Percentiles rank a stretch among this genome's conserved stretches.
Conservation (phyloP, 2,329 filamentous ascomycete genomes). For the Alternaria rosae region DNA sequence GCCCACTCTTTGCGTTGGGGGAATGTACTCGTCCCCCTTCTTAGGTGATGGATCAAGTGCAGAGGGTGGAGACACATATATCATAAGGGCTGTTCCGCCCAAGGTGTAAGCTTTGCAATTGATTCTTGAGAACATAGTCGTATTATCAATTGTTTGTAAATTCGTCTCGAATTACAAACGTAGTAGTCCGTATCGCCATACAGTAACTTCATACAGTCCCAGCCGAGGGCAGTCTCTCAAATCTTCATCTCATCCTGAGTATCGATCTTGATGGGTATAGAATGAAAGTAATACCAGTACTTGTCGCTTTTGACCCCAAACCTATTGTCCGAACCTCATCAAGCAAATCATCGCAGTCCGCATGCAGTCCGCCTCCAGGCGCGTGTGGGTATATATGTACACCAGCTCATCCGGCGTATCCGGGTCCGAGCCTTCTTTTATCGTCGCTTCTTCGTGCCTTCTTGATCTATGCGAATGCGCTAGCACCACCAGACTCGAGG, state of each 20-base stretch:
- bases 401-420: slow-evolving; percentile 23
- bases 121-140: background rate
- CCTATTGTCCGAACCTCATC: slow-evolving; percentile 3
- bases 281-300: slow-evolving; percentile 29
- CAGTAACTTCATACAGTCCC: slow-evolving; percentile 14
- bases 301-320: slow-evolving; percentile 27
- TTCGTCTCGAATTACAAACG: slow-evolving; percentile 15
- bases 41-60: no score
- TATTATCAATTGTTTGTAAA: slow-evolving; percentile 11
- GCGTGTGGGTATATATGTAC: slow-evolving; percentile 32
- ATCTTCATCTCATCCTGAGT: slow-evolving; percentile 21
- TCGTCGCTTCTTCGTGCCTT: slow-evolving; percentile 18
- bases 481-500: slow-evolving; percentile 90
- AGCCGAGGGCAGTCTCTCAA: slow-evolving; percentile 15
- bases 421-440: slow-evolving; percentile 18
- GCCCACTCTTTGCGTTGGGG: background rate
- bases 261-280: slow-evolving; percentile 41
- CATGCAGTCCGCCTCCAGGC: slow-evolving; percentile 14
- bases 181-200: slow-evolving; percentile 13
- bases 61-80: no score
- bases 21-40: background rate
- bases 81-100: no score
- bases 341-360: slow-evolving; percentile 8
- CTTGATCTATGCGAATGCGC: slow-evolving; percentile 59
- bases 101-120: background rate